Percentiles rank a stretch among this genome's conserved stretches.
Conservation (phyloP, 2,329 filamentous ascomycete species). For the Fusarium guadeloupense region DNA sequence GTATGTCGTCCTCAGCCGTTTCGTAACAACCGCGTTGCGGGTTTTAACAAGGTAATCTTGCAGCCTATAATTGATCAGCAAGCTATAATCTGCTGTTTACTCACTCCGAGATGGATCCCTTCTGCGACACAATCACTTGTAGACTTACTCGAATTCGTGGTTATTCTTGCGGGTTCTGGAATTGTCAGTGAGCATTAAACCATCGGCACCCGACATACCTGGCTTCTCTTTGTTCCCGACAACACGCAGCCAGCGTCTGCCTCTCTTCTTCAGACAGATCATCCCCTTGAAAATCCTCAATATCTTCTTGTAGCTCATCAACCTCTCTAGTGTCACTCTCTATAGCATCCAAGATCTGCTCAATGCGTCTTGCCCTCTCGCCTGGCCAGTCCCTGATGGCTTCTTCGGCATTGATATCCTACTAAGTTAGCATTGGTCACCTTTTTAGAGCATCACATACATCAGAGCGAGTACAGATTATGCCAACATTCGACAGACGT, state of each 20-base stretch:
- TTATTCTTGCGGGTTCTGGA: constrained; percentile 18
- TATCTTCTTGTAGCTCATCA: constrained; percentile 1
- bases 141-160: constrained; percentile 41
- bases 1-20: constrained; percentile 45
- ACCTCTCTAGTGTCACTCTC: constrained; percentile 11
- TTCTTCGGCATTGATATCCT: constrained; percentile 48
- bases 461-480: constrained; percentile 56
- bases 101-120: too few relatives aligned
- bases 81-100: too few relatives aligned
- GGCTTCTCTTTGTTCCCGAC: background rate
- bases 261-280: constrained; percentile 23
- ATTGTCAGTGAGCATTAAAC: background rate
- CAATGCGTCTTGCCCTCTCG: constrained; percentile 23
- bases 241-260: background rate
- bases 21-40: constrained; percentile 50
- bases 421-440: background rate
- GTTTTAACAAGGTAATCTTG: constrained; percentile 48
- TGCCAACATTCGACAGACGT: constrained; percentile 52
- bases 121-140: too few relatives aligned
- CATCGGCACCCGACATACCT: background rate
- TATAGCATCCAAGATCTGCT: constrained; percentile 26
- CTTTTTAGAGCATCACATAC: constrained; percentile 32
- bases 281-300: constrained; percentile 12
- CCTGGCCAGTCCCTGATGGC: constrained; percentile 47
- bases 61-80: constrained; percentile 35